Percentiles rank a stretch among this genome's conserved stretches.
Conservation (phyloP, 2,329 filamentous ascomycete genomes). For the Sporothrix mexicana region DNA sequence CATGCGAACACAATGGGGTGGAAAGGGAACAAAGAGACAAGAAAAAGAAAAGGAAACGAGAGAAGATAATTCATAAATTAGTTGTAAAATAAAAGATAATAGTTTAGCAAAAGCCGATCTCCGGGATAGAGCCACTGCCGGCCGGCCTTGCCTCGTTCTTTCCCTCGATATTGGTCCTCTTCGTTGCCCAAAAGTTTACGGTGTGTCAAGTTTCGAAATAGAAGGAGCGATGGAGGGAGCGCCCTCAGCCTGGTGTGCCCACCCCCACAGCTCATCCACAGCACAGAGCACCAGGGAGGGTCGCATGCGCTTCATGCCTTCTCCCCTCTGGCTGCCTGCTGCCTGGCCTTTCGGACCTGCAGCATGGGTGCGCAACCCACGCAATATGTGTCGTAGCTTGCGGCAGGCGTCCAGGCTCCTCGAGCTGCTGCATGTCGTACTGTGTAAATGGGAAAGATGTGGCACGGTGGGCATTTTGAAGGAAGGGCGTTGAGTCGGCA, state of each 20-base stretch:
- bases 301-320: neutral
- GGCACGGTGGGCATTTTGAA: slow-evolving; percentile 1
- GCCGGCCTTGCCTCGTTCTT: slow-evolving; percentile 5
- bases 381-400: neutral
- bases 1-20: slow-evolving; percentile 14
- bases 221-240: slow-evolving; percentile 18
- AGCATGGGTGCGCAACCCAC: slow-evolving; percentile 4
- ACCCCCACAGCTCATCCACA: slow-evolving; percentile 7
- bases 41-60: neutral
- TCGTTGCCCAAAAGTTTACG: slow-evolving; percentile 15
- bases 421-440: neutral
- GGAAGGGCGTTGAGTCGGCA: neutral
- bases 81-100: neutral
- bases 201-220: slow-evolving; percentile 11
- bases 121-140: neutral
- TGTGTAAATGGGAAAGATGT: neutral
- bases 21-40: neutral
- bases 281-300: neutral
- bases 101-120: neutral
- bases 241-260: neutral
- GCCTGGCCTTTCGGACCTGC: slow-evolving; percentile 4
- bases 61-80: no score
- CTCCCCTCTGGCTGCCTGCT: slow-evolving; percentile 11
- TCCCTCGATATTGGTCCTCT: neutral
- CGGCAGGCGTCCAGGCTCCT: neutral